Base-by-base conservation (phyloP, 2,329 filamentous ascomycete genomes). In the Thermoascus crustaceus region DNA sequence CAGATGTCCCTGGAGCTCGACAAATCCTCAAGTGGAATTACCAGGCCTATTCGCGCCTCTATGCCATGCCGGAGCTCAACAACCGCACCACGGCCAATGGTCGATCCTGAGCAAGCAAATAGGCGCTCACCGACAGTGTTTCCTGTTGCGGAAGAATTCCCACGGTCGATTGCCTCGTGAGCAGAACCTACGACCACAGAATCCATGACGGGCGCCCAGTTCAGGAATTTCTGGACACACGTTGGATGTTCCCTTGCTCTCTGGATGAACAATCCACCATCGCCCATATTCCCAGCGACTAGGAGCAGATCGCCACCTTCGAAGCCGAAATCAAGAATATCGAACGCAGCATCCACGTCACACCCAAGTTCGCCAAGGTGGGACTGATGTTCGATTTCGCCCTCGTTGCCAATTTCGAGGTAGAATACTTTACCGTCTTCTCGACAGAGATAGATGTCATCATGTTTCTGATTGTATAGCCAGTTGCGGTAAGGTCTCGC, bases 341-440 rank as follows among this genome's bases (percentile, higher is more conserved):
- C 82, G 55, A 96, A 93, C 2, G 86, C 86, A 2, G 75, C 79
- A 39, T 86, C 82, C 30, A 94, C 81, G 41, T 83, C 85, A 49
- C 82, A 82, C 34, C 75, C 71, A 45, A 85, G 77, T 33, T 72
- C 71, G 5, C 82, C 82, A 38, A 85, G 69, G 35, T 73, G 68
- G 30, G 72, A 69, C 35, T 72, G 67, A 25, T 70, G 67, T 34
- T 72, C 68, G 35, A 80, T 56, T 70, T 73, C 67, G 4, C 61
- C 59, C 32, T 66, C 57, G 20, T 71, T 70, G 27, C 75, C 73
- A 39, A 85, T 76, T 45, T 86, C 79, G 4, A 89, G 61, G 44
- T 82, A 84, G 35, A 80, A 74, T 7, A 95, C 72, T 32, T 80
- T 67, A 3, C 91, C 91, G 53, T 96, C 89, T 61, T 96, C 89